Evolutionary conservation across 2,329 filamentous ascomycete genomes (phyloP), one percentile per base, ranked within the genome.

Genomic region (Diaporthe aspalathi): DNA sequence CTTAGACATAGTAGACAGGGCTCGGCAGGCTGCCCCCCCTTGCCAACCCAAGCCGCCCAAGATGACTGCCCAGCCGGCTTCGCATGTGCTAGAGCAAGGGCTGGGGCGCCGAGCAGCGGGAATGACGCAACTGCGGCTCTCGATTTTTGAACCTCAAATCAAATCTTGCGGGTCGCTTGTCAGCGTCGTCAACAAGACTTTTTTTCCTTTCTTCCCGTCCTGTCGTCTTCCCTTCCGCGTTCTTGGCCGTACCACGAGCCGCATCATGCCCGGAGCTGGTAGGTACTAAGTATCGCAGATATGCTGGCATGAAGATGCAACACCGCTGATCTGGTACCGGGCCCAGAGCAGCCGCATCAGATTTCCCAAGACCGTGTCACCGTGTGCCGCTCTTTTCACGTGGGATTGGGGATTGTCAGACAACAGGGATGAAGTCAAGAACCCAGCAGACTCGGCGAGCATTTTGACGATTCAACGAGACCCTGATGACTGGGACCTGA

Each of bases 61-160:
- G 32, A 32, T 5, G 32, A 32, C 32, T 32, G 32, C 32, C 40
- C 40, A 27, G 54, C 27, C 54, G n/a, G 35, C 54, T 60, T 56
- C 47, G 60, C 60, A 49, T 32, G 57, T 47, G 57, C 57, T 24
- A 35, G 43, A 49, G 60, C 60, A 49, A 49, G 60, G 60, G 60
- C 60, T 49, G 32, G 27, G 60, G 43, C 43, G 60, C 60, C 60
- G 43, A 63, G 60, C 24, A 38, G 60, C 60, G 60, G 57, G 60
- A 63, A 63, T 63, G 60, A 63, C 60, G 60, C 60, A 63, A 63
- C 60, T 63, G 43, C 60, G 60, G 60, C 60, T 63, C 60, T 47
- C 43, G 16, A 63, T 27, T 43, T 27, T 63, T 63, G 60, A 63
- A 63, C 57, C 57, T 49, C 57, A 35, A 63, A 49, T 63, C 60